Percentiles rank a stretch among this genome's conserved stretches.
Conservation (phyloP, 495 filamentous ascomycete genomes). For the Tuber melanosporum region DNA sequence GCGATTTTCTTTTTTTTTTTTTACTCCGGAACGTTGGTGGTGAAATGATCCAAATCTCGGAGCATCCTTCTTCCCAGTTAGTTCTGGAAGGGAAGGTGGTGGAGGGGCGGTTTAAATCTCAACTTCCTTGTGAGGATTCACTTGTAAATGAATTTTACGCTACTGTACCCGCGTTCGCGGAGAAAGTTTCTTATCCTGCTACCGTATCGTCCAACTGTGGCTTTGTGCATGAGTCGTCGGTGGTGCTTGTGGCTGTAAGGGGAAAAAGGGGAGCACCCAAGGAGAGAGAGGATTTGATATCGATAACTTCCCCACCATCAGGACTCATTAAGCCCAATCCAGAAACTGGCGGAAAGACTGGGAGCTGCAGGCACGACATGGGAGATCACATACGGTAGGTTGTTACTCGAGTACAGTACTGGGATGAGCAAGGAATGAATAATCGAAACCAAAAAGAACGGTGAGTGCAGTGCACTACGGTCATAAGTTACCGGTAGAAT, state of each 20-base stretch:
- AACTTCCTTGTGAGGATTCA: background rate
- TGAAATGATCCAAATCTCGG: background rate
- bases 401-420: too few relatives aligned
- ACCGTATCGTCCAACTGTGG: background rate
- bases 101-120: background rate
- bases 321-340: background rate
- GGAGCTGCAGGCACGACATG: background rate
- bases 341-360: background rate
- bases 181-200: background rate
- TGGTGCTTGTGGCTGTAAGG: background rate
- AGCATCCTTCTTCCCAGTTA: background rate
- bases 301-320: background rate
- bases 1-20: background rate
- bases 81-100: background rate
- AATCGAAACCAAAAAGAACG: background rate
- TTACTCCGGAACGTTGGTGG: background rate
- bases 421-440: background rate
- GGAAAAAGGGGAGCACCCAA: background rate
- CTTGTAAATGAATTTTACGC: background rate
- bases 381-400: background rate
- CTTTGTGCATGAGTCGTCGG: background rate
- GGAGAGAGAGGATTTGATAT: background rate
- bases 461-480: background rate
- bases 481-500: too few relatives aligned
- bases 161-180: background rate